A percentile compares a stretch with the other conserved stretches of the same genome.
Evolutionary conservation across 345 rosid genomes (phyloP).

Genomic region (Eucalyptus brandiana): DNA sequence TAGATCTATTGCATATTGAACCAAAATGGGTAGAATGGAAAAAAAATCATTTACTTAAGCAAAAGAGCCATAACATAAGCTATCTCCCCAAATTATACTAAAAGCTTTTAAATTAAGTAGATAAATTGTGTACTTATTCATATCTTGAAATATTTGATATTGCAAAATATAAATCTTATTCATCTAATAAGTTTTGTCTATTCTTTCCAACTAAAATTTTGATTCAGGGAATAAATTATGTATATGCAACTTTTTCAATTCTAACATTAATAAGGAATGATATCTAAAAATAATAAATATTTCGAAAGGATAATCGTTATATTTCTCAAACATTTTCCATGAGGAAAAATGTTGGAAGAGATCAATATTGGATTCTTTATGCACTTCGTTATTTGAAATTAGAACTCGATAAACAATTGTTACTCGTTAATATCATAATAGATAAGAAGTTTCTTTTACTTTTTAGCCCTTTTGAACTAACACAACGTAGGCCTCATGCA

Average conservation of each 20-base stretch:
- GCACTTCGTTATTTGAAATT: background rate
- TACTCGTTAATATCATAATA: too few species aligned
- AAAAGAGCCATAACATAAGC: background rate
- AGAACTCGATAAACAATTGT: background rate
- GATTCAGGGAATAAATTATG: background rate
- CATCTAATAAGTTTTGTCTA: background rate
- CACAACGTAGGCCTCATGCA: too few species aligned
- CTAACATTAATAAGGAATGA: background rate
- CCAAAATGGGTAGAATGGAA: fast-evolving
- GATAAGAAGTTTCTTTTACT: too few species aligned
- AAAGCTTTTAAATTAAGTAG: background rate
- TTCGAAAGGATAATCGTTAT: background rate
- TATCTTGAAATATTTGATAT: fast-evolving
- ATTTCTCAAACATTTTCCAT: background rate
- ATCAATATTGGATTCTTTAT: background rate
- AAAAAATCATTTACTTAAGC: too few species aligned
- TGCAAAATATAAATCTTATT: background rate
- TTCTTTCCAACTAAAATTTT: background rate
- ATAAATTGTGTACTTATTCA: background rate
- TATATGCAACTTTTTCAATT: background rate
- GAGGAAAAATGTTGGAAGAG: background rate
- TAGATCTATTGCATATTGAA: too few species aligned
- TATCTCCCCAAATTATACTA: background rate
- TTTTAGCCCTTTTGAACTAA: too few species aligned
- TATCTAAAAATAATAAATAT: too few species aligned